phyloP scores from a whole-genome alignment of 306 rosid species.

The Begonia masoniana region DNA sequence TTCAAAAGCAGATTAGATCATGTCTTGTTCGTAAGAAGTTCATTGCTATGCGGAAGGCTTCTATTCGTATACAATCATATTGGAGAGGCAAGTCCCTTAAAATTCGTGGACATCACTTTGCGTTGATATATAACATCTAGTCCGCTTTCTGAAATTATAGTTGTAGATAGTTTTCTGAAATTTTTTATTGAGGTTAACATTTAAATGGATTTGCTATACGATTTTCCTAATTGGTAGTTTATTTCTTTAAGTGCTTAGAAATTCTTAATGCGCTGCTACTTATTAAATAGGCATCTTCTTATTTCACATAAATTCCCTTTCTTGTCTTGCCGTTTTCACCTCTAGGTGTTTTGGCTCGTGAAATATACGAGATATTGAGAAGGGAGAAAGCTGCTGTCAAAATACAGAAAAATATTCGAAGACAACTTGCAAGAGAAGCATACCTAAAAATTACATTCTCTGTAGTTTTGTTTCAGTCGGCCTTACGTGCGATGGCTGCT shows the following conservation, averaged over 20 bases:
- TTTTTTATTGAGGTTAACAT: too few relatives aligned
- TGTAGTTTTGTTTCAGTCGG: constrained; percentile 45
- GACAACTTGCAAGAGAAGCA: constrained; percentile 39
- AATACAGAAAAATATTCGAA: constrained; percentile 48
- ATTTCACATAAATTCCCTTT: not conserved
- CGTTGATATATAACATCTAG: too few relatives aligned
- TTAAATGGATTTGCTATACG: too few relatives aligned
- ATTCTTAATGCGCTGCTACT: too few relatives aligned
- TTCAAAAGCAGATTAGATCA: constrained; percentile 43
- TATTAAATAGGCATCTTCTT: not conserved
- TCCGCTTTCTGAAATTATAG: too few relatives aligned
- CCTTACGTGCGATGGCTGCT: constrained; percentile 43
- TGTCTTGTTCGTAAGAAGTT: constrained; percentile 24
- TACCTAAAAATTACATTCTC: constrained; percentile 23
- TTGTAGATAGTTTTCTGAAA: too few relatives aligned
- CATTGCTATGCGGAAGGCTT: constrained; percentile 26
- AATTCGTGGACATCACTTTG: too few relatives aligned
- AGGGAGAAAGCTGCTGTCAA: constrained; percentile 39
- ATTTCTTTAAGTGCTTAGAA: not conserved
- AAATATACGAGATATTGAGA: constrained; percentile 26
- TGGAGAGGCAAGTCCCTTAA: constrained; percentile 57
- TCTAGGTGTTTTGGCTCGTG: constrained; percentile 64
- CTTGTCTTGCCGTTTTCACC: constrained; percentile 15
- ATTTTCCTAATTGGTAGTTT: too few relatives aligned
- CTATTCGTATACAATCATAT: constrained; percentile 41